phyloP scores from a whole-genome alignment of 2,329 filamentous ascomycete genomes.

The Penicillium vulpinum region DNA sequence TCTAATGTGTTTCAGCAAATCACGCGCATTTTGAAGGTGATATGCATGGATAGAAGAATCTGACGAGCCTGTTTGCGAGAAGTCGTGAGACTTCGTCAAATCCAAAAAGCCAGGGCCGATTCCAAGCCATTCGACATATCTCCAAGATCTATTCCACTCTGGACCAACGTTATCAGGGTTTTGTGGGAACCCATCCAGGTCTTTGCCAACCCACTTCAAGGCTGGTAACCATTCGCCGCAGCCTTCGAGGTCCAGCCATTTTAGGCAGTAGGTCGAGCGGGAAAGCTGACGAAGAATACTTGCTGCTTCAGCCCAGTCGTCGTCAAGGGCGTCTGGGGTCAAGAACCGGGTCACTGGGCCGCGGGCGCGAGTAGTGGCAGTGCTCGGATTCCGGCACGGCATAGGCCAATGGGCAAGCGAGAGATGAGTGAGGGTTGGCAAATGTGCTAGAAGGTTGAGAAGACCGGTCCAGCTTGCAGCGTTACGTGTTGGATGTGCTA shows the following conservation, averaged over 20 bases:
- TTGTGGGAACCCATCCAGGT: slow-evolving; percentile 29
- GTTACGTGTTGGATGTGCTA: slow-evolving; percentile 50
- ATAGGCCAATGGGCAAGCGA: slow-evolving; percentile 64
- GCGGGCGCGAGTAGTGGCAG: slow-evolving; percentile 47
- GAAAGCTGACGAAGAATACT: slow-evolving; percentile 58
- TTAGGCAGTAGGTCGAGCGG: slow-evolving; percentile 57
- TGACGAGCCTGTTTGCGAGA: not conserved
- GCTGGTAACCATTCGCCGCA: slow-evolving; percentile 58
- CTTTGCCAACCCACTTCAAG: slow-evolving; percentile 46
- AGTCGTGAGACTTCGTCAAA: slow-evolving; percentile 9
- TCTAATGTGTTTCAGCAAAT: slow-evolving; percentile 35
- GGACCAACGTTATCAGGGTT: slow-evolving; percentile 31
- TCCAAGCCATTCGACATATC: slow-evolving; percentile 45
- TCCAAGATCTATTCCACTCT: slow-evolving; percentile 50
- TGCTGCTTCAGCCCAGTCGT: slow-evolving; percentile 58
- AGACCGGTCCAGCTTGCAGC: slow-evolving; percentile 58
- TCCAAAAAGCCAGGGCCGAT: slow-evolving; percentile 44
- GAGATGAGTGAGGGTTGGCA: slow-evolving; percentile 61
- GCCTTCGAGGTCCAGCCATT: slow-evolving; percentile 63
- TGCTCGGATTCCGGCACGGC: slow-evolving; percentile 58
- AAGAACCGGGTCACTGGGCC: slow-evolving; percentile 42
- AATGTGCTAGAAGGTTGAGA: slow-evolving; percentile 52
- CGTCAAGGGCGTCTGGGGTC: slow-evolving; percentile 51
- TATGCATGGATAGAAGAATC: not conserved
- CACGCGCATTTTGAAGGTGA: slow-evolving; percentile 28